Percentiles rank a stretch among this genome's conserved stretches.
Conservation (phyloP, 2,329 filamentous ascomycete genomes). For the Chrysoporthe austroafricana region DNA sequence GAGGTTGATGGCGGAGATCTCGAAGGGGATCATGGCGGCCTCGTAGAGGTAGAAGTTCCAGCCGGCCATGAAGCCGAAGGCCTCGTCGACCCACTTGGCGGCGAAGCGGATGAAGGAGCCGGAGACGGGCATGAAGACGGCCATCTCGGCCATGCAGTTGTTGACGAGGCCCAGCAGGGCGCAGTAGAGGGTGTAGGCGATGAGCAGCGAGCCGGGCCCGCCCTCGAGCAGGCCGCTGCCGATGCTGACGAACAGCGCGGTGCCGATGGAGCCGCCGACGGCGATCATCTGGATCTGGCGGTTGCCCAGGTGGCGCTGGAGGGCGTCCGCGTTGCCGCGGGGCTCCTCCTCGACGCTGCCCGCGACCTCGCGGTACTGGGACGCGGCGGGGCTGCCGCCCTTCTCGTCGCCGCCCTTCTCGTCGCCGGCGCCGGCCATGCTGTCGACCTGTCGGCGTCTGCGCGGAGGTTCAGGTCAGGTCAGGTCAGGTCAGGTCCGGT, state of each 20-base stretch:
- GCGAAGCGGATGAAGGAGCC: slow-evolving; percentile 68
- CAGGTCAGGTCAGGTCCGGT: too few species aligned
- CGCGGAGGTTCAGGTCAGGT: background rate
- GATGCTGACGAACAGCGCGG: slow-evolving; percentile 65
- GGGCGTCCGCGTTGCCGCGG: slow-evolving; percentile 29
- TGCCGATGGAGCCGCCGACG: slow-evolving; percentile 61
- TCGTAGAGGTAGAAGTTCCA: slow-evolving; percentile 51
- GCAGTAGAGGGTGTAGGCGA: slow-evolving; percentile 62
- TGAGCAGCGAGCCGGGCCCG: slow-evolving; percentile 55
- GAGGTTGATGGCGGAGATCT: slow-evolving; percentile 45
- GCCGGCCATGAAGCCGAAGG: slow-evolving; percentile 60
- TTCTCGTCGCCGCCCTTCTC: slow-evolving; percentile 16
- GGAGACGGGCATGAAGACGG: slow-evolving; percentile 62
- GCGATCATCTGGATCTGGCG: slow-evolving; percentile 63
- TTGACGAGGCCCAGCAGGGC: slow-evolving; percentile 63
- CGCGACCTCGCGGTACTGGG: slow-evolving; percentile 18
- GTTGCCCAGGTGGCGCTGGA: slow-evolving; percentile 55
- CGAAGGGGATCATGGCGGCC: slow-evolving; percentile 46
- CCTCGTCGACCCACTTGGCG: slow-evolving; percentile 68
- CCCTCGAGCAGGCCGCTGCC: slow-evolving; percentile 54
- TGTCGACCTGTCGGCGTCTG: background rate
- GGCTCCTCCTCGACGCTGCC: slow-evolving; percentile 18
- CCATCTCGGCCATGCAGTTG: slow-evolving; percentile 70
- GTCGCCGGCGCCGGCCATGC: slow-evolving; percentile 15
- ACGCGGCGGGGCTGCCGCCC: background rate